Evolutionary conservation across 306 rosid species (phyloP).

Genomic region (Vigna trinervia): DNA sequence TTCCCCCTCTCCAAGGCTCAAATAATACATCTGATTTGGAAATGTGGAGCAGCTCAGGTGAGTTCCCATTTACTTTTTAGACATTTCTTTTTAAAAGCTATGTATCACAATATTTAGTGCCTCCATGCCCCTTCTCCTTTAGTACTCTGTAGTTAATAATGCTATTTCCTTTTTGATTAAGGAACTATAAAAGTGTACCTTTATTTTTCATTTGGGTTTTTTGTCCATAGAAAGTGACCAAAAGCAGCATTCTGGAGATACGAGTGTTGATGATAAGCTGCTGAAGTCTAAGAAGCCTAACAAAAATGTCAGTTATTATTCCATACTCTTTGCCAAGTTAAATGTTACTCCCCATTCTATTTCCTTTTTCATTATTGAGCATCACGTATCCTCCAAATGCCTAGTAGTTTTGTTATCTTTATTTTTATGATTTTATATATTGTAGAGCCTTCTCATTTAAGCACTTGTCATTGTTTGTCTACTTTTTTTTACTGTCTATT

Average conservation of each 20-base stretch:
- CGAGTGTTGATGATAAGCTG: slow-evolving; percentile 57
- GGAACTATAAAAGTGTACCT: slow-evolving; percentile 7
- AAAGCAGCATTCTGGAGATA: slow-evolving; percentile 52
- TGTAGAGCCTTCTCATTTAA: neutral
- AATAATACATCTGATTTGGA: slow-evolving; percentile 60
- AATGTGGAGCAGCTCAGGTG: slow-evolving; percentile 82
- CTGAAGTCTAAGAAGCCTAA: slow-evolving; percentile 52
- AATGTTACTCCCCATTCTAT: slow-evolving; percentile 10
- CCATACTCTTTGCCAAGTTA: slow-evolving; percentile 32
- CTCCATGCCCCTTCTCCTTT: neutral
- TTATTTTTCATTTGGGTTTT: slow-evolving; percentile 41
- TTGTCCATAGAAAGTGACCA: slow-evolving; percentile 51
- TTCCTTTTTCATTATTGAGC: slow-evolving; percentile 13
- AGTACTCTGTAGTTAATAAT: slow-evolving; percentile 25
- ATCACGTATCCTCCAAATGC: neutral
- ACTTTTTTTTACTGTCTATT: slow-evolving; percentile 23
- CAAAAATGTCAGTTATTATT: slow-evolving; percentile 51
- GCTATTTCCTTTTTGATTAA: neutral
- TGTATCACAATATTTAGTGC: slow-evolving; percentile 26
- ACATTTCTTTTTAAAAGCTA: neutral
- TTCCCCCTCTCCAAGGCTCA: slow-evolving; percentile 60
- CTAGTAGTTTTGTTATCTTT: neutral
- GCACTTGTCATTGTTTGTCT: neutral
- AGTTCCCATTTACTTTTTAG: slow-evolving; percentile 35
- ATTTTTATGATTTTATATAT: neutral